phyloP scores from a whole-genome alignment of 805 yeast species.

The Kazachstania psychrophila region DNA sequence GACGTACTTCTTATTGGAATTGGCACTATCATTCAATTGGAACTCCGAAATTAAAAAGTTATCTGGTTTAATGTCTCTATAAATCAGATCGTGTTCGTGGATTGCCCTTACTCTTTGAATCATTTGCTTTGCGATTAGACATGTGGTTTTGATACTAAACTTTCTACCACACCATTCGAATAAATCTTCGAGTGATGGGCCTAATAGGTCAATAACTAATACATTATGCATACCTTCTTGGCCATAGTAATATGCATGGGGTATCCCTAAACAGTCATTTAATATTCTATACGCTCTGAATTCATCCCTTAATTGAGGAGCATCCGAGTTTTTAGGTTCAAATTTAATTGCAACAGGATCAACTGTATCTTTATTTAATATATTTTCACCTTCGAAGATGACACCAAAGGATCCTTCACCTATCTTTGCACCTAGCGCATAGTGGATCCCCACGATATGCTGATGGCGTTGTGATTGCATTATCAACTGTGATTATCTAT shows the following conservation, averaged over 20 bases:
- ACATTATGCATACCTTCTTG: constrained; percentile 97
- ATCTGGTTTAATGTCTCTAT: constrained; percentile 96
- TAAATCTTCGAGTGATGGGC: constrained; percentile 91
- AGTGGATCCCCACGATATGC: constrained; percentile 47
- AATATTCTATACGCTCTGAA: constrained; percentile 89
- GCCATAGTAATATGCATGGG: constrained; percentile 95
- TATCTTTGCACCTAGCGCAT: constrained; percentile 71
- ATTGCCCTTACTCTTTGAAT: constrained; percentile 74
- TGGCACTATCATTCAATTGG: constrained; percentile 56
- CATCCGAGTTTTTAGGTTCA: constrained; percentile 93
- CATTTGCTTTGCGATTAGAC: constrained; percentile 93
- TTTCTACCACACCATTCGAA: constrained; percentile 98
- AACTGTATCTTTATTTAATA: constrained; percentile 36
- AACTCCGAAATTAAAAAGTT: constrained; percentile 59
- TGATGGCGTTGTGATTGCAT: constrained; percentile 8
- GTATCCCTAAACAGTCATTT: constrained; percentile 76
- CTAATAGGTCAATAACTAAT: constrained; percentile 85
- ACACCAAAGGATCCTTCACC: constrained; percentile 87
- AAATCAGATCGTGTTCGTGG: constrained; percentile 84
- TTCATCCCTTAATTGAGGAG: constrained; percentile 95
- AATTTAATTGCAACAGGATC: constrained; percentile 33
- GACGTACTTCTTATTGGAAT: constrained; percentile 36
- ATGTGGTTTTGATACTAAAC: constrained; percentile 80
- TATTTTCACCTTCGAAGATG: constrained; percentile 70
- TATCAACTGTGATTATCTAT: too few relatives aligned